These are phyloP conservation scores for Aureobasidium subglaciale DNA, from an alignment of 2,329 filamentous ascomycete species.

Conservation along the genomic window DNA sequence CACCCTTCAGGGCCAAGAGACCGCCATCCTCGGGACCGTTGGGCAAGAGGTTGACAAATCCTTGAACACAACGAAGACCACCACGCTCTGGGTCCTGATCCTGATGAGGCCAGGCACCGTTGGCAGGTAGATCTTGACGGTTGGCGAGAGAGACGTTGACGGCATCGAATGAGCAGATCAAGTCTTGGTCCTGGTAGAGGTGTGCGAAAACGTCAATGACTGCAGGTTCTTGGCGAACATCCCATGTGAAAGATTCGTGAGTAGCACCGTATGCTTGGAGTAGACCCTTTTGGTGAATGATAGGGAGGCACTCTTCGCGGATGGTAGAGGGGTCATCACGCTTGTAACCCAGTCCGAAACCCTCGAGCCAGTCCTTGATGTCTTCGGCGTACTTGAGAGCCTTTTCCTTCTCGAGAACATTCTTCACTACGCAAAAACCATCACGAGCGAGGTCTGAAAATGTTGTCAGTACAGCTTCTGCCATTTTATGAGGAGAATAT, in stretches of 20 bases:
- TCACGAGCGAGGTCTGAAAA: slow-evolving; percentile 23
- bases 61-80: slow-evolving; percentile 47
- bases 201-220: slow-evolving; percentile 31
- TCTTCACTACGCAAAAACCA: slow-evolving; percentile 43
- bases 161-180: slow-evolving; percentile 34
- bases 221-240: slow-evolving; percentile 32
- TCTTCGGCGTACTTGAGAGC: slow-evolving; percentile 31
- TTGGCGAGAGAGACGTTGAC: slow-evolving; percentile 34
- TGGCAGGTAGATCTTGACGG: slow-evolving; percentile 24
- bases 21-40: slow-evolving; percentile 33
- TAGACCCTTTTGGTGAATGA: slow-evolving; percentile 29
- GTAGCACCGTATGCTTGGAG: slow-evolving; percentile 27
- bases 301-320: slow-evolving; percentile 32
- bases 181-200: slow-evolving; percentile 32
- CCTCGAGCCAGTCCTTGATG: slow-evolving; percentile 28
- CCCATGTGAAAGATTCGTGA: slow-evolving; percentile 39
- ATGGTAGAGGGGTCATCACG: slow-evolving; percentile 29
- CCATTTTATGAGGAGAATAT: neutral
- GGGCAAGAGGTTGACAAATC: slow-evolving; percentile 41
- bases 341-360: slow-evolving; percentile 25
- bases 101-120: slow-evolving; percentile 32
- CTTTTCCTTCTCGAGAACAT: slow-evolving; percentile 36
- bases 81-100: slow-evolving; percentile 36
- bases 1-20: slow-evolving; percentile 31
- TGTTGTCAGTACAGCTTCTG: neutral